Base-by-base conservation (phyloP, 2,329 filamentous ascomycete species). In the Huntiella savannae region DNA sequence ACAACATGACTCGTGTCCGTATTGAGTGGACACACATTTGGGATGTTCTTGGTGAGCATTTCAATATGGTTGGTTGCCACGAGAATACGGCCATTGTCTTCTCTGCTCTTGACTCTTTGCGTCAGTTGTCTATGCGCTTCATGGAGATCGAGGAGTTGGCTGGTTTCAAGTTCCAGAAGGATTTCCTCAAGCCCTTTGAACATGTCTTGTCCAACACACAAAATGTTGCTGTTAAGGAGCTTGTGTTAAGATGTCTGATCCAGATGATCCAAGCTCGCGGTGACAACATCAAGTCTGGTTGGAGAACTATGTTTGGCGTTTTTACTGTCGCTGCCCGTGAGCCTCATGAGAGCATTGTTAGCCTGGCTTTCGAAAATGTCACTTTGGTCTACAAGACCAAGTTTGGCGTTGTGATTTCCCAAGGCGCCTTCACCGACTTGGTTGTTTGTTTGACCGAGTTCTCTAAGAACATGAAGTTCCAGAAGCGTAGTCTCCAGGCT, bases 81-180 rank as follows among this genome's bases (percentile, higher is more conserved):
- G 83, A 80, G 56, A 98, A 98, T 63, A 94, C 91, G 10, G 82
- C 85, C 5, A 91, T 98, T 45, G 92, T 98, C 8, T 96, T 92
- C 64, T 98, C 98, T 57, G 91, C 91, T 3, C 70, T 99, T 22
- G 92, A 99, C 63, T 95, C 88, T 3, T 64, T 99, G 39, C 77
- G 92, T 36, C 91, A 99, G 60, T 66, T 99, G 36, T 95, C 88
- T 1, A 96, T 98, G 87, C 81, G 87, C 13, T 99, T 98, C 59
- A 83, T 98, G 82, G 91, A 98, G 62, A 86, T 96, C 50, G 91
- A 94, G 59, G 91, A 99, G 60, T 64, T 99, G 54, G 85, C 91
- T 1, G 91, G 92, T 56, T 99, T 99, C 73, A 96, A 96, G 61
- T 99, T 99, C 58, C 91, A 99, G 56, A 99, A 99, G 60, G 88